Percentiles rank a stretch among this genome's conserved stretches.
Evolutionary conservation across 305 asterid species (phyloP).

Genomic region (Solanum chacoense): DNA sequence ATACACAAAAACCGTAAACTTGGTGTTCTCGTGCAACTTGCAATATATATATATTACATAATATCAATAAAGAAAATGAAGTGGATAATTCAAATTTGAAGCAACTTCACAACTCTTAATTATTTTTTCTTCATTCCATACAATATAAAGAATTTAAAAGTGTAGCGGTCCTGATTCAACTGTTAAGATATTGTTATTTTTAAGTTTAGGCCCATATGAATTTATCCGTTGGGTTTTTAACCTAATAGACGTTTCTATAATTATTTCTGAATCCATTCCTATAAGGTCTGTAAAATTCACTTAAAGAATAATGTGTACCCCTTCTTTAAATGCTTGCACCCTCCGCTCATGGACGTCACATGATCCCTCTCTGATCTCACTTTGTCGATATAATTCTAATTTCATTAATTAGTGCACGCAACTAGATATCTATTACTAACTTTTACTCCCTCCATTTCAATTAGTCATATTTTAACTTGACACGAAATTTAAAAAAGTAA

Average conservation of each 20-base stretch:
- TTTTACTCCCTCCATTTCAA: neutral
- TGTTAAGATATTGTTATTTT: neutral
- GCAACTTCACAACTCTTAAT: neutral
- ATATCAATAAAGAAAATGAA: neutral
- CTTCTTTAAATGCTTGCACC: neutral
- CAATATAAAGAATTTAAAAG: neutral
- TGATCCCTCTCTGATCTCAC: neutral
- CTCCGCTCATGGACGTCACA: too few relatives aligned
- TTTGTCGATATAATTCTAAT: neutral
- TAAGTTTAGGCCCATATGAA: neutral
- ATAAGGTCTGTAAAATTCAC: neutral
- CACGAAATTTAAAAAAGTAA: too few relatives aligned
- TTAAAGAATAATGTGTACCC: neutral
- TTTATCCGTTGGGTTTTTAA: neutral
- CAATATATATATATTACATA: neutral
- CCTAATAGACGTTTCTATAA: neutral
- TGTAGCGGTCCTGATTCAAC: neutral
- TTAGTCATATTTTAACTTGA: too few relatives aligned
- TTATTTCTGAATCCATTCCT: neutral
- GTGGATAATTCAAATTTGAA: neutral
- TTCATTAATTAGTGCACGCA: neutral
- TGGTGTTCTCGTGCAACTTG: neutral
- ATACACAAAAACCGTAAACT: neutral
- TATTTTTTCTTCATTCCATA: neutral
- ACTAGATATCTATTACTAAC: neutral